Base-by-base conservation (phyloP, 345 rosid genomes). In the Fremontodendron californicum region DNA sequence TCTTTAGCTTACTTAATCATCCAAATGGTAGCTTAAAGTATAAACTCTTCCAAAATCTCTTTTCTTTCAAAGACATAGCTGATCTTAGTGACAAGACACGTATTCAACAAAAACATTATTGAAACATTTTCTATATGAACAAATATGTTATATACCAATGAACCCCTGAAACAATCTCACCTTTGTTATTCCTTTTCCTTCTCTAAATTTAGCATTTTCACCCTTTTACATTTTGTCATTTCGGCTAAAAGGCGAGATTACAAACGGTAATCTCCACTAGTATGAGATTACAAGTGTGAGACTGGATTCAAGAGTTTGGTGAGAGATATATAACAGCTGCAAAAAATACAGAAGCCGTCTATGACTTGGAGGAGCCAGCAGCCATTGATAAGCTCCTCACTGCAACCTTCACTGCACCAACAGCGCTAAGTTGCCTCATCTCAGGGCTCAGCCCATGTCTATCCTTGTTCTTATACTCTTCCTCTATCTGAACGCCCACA, bases 361-460 rank as follows among this genome's bases (percentile, higher is more conserved):
- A 84, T 23, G 87, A 78, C 49, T 69, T 79, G 31, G 95, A 91
- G 23, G 77, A 74, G 10, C 77, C 40, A 13, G 54, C 55, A 51
- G 87, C 81, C 80, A 91, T 87, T 3, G 90, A 88, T 71, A 64
- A 81, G 74, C 92, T 89, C 87, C 99, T 87, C 48, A 95, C 92
- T 5, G 98, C 99, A 25, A 95, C 92, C 81, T 87, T 93, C 27
- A 91, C 92, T 3, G 98, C 91, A 67, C 94, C 99, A 6, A 95
- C 93, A 37, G 86, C 89, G 75, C 99, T 85, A 16, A 84, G 87
- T 78, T 95, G 99, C 86, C 86, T 86, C 77, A 81, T 91, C 88
- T 89, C 97, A 0, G 91, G 90, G 77, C 91, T 93, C 71, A 89
- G 80, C 61, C 87, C 89, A 33, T 80, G 84, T 71, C 81, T 78